Base-by-base conservation (phyloP, 2,329 filamentous ascomycete species). In the Scedosporium apiospermum region DNA sequence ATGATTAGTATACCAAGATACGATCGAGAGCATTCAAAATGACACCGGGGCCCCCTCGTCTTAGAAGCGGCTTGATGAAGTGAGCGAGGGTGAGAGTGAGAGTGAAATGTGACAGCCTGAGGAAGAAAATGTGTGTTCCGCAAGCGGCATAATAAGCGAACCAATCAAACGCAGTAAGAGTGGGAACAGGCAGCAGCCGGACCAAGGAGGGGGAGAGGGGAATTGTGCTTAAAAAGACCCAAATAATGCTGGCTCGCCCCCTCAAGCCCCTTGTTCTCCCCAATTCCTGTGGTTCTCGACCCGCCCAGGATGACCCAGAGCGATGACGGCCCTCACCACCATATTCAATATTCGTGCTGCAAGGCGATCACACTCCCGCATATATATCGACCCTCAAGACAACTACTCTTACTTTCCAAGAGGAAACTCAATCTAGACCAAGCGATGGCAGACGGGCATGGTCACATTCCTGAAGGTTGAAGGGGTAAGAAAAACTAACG, bases 181-280 rank as follows among this genome's bases (percentile, higher is more conserved):
- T 44, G 60, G 51, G 34, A 64, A 64, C 61, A 63, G 58, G 58
- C 42, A 30, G 57, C 62, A 30, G 51, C 5, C 55, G 53, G 61
- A 58, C 46, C 49, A 59, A 70, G 68, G 68, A 67, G 66, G 46
- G 49, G 63, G 63, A 60, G 70, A 68, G 69, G 71, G 69, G 64
- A 66, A 65, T 67, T 68, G 72, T 71, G 69, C 75, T 80, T 82
- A 81, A 82, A 77, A 80, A 77, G 75, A 77, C 74, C 80, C 80
- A 83, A 81, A 83, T 80, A 82, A 76, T 75, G 73, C 75, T 74
- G 71, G 69, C 71, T 73, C 75, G 77, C 80, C 78, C 77, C 74
- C 23, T 30, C 44, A 27, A 27, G 53, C 68, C 68, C 70, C 69
- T 70, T 72, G 70, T 66, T 69, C 74, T 75, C 73, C 73, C 74